These are phyloP conservation scores for Musa troglodytarum DNA, from an alignment of 176 grass and related monocot species.

Conservation along the genomic window DNA sequence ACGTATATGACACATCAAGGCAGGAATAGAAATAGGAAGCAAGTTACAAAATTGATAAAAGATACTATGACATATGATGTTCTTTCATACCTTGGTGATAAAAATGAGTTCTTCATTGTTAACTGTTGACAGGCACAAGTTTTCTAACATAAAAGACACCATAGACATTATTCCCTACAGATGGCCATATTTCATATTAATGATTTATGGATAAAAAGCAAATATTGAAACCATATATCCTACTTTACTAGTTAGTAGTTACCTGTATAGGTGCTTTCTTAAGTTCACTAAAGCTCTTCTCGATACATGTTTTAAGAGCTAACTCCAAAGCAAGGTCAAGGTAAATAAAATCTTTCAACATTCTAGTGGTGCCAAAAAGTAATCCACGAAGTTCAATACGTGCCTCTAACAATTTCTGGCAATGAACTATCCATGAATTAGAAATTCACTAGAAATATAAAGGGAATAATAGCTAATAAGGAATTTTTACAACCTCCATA, in stretches of 20 bases:
- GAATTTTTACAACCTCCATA: slow-evolving; percentile 1
- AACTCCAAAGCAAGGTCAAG: slow-evolving; percentile 14
- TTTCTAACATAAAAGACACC: slow-evolving; percentile 14
- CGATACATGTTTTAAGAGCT: slow-evolving; percentile 9
- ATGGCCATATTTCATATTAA: background rate
- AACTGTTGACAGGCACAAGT: slow-evolving; percentile 15
- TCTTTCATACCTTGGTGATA: slow-evolving; percentile 4
- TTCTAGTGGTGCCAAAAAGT: background rate
- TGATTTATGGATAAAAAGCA: background rate
- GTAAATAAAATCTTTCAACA: slow-evolving; percentile 21
- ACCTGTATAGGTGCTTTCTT: slow-evolving; percentile 9
- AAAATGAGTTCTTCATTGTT: slow-evolving; percentile 20
- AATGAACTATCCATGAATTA: background rate
- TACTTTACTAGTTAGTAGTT: background rate
- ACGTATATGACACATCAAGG: background rate
- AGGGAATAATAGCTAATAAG: background rate
- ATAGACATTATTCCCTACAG: slow-evolving; percentile 1
- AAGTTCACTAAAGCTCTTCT: slow-evolving; percentile 10
- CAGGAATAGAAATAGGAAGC: background rate
- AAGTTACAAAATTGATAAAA: background rate
- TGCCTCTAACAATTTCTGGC: slow-evolving; percentile 17
- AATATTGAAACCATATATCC: background rate
- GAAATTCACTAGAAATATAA: background rate
- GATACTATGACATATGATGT: background rate
- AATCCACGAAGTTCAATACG: slow-evolving; percentile 9